These are phyloP conservation scores for Fraxinus albicans DNA, from an alignment of 305 asterid genomes.

Conservation along the genomic window DNA sequence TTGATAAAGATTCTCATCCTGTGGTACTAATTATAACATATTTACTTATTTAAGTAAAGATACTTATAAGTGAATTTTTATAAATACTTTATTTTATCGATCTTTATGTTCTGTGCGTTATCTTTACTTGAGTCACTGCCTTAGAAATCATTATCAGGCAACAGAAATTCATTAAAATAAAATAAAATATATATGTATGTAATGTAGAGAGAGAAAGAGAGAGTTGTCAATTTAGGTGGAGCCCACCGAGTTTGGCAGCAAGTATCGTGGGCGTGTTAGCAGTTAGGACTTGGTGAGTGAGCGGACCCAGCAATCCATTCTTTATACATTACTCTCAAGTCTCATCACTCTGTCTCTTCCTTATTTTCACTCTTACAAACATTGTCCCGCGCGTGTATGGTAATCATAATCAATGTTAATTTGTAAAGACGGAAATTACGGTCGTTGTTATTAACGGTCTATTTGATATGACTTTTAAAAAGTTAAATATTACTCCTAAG, in stretches of 20 bases:
- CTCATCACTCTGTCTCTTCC: conserved; percentile 36
- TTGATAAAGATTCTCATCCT: not conserved
- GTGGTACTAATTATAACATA: not conserved
- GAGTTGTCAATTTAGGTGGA: conserved; percentile 37
- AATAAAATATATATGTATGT: not conserved
- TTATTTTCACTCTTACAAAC: not conserved
- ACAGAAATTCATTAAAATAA: conserved; percentile 24
- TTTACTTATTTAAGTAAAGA: not conserved
- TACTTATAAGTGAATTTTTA: not conserved
- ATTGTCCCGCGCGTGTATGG: conserved; percentile 16
- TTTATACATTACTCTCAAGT: conserved; percentile 26
- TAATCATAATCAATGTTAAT: not conserved
- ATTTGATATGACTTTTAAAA: too few relatives aligned
- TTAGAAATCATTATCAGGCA: conserved; percentile 22
- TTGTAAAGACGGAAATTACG: not conserved
- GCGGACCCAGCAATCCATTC: conserved; percentile 19
- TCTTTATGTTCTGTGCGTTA: not conserved
- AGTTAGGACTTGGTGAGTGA: conserved; percentile 30
- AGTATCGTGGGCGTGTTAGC: conserved; percentile 32
- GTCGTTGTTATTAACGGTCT: not conserved
- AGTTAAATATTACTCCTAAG: too few relatives aligned
- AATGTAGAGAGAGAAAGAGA: not conserved
- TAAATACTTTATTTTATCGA: not conserved
- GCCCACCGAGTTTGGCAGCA: conserved; percentile 37
- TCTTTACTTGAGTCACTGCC: not conserved